Base-by-base conservation (phyloP, 495 filamentous ascomycete species). In the Penicillium desertorum region DNA sequence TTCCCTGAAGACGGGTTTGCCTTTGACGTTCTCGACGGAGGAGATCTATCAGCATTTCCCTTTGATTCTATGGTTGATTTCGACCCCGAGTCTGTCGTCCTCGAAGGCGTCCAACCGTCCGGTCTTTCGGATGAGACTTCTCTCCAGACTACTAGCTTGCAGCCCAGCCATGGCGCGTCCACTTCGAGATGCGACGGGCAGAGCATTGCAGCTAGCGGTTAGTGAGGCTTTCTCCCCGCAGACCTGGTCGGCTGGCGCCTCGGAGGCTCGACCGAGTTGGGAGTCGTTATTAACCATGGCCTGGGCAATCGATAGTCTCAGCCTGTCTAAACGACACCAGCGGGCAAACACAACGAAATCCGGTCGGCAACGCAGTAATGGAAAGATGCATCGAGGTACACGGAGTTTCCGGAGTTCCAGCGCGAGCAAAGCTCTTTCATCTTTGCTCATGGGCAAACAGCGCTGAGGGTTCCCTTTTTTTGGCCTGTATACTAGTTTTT, bases 151-250 rank as follows among this genome's bases (percentile, higher is more conserved):
- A 67, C 76, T 83, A 74, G 87, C 87, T 81, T 88, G 90, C 90
- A 92, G 88, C 88, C 88, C 87, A 83, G 83, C 83, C 76, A 83
- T 89, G 88, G 90, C 90, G 90, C 90, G 88, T 88, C 89, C 87
- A 73, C 82, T 89, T 75, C 82, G 81, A 85, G 87, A 90, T 90
- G 90, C 90, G 89, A 92, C 90, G 86, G 84, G 88, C 84, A 83
- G 77, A 83, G 86, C 83, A 82, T 88, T 91, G 90, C 89, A 82
- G 81, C 79, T 73, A 73, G 76, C 75, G 67, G 75, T 75, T 76
- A 76, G 70, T 64, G 72, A 74, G 68, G 62, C 61, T 52, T 61
- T 75, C 59, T 68, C 68, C 59, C 64, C 47, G 59, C 62, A 64
- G 62, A 66, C 58, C 58, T 47, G 49, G 65, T 71, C 63, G 69